Conservation (phyloP, 768 basidiomycete species). For the Trametes villosa region DNA sequence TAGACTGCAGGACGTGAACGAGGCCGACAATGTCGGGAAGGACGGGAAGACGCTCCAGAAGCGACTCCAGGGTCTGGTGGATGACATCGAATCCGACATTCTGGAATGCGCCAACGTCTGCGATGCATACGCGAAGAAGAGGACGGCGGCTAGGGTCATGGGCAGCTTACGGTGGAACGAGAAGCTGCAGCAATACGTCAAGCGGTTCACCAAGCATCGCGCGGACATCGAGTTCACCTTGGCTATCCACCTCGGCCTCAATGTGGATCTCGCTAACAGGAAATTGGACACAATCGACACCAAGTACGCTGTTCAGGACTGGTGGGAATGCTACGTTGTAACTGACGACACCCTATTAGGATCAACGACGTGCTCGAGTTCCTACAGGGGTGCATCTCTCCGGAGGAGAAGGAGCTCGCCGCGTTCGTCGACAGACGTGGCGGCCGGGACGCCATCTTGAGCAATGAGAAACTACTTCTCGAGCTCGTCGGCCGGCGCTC, state of each 20-base stretch:
- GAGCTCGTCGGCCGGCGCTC: background rate
- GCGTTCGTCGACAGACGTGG: conserved; percentile 1
- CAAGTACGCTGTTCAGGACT: too few relatives aligned
- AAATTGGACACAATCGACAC: conserved; percentile 25
- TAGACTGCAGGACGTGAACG: conserved; percentile 40
- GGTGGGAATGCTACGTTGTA: conserved; percentile 5
- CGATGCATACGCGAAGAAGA: conserved; percentile 39
- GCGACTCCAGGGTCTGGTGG: conserved; percentile 37
- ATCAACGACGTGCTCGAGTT: conserved; percentile 2
- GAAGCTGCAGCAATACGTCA: conserved; percentile 30
- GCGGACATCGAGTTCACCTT: conserved; percentile 37
- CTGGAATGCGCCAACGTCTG: conserved; percentile 38
- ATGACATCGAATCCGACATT: conserved; percentile 35
- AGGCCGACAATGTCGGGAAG: conserved; percentile 34
- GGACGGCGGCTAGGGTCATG: conserved; percentile 34
- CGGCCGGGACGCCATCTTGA: background rate
- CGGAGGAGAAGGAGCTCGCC: conserved; percentile 8
- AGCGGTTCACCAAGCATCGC: conserved; percentile 31
- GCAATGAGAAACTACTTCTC: background rate
- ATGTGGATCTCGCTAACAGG: conserved; percentile 26
- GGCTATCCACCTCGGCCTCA: conserved; percentile 33
- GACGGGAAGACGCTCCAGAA: conserved; percentile 42
- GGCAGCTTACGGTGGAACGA: conserved; percentile 34
- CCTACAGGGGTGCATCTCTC: background rate
- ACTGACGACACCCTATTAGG: conserved; percentile 21